Conservation (phyloP, 352 stramenopile genomes). For the Thraustotheca clavata region DNA sequence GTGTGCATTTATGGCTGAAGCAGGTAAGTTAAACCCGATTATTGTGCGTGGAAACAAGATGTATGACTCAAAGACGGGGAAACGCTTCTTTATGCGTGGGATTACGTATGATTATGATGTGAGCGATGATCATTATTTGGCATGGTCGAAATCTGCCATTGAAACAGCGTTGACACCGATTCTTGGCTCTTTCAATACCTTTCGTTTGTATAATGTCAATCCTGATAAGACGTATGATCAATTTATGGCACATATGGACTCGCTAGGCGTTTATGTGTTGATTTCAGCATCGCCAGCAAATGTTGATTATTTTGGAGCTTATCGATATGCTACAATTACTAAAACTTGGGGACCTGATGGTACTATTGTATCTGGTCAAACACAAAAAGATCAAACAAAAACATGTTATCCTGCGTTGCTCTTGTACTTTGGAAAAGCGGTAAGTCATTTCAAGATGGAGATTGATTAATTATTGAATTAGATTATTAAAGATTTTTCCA, state of each 20-base stretch:
- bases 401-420: constrained; percentile 79
- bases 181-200: constrained; percentile 57
- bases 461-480: constrained; percentile 18
- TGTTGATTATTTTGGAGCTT: constrained; percentile 76
- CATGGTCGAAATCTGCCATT: constrained; percentile 71
- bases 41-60: constrained; percentile 82
- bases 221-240: constrained; percentile 66
- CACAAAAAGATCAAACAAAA: constrained; percentile 50
- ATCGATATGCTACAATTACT: constrained; percentile 72
- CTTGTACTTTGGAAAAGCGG: constrained; percentile 79
- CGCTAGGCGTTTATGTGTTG: constrained; percentile 71
- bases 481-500: constrained; percentile 82
- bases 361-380: constrained; percentile 25
- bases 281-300: constrained; percentile 76
- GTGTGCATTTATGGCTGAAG: neutral
- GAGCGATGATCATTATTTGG: constrained; percentile 52
- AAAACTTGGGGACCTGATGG: constrained; percentile 51
- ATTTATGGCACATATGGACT: constrained; percentile 81
- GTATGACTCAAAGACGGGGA: constrained; percentile 68
- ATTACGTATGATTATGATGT: constrained; percentile 30
- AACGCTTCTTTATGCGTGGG: constrained; percentile 53
- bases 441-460: constrained; percentile 8
- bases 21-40: constrained; percentile 26
- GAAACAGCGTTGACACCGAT: constrained; percentile 50
- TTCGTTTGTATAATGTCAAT: constrained; percentile 85